Evolutionary conservation across 805 yeast species (phyloP), one percentile per base, ranked within the genome.

Genomic region (Candida saitoana): DNA sequence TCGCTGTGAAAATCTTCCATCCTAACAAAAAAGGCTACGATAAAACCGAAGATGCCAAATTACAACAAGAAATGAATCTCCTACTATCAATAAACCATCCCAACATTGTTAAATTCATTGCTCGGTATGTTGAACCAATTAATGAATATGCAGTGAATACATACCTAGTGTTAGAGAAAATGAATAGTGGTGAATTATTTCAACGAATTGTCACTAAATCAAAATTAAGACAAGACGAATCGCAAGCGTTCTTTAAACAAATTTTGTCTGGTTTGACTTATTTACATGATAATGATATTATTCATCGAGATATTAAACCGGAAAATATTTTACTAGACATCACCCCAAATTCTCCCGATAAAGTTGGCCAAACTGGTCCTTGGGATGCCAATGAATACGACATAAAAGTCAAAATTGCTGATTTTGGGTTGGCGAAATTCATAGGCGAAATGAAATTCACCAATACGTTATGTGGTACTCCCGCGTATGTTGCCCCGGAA

Each of bases 401-500:
- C 45, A 74, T 85, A 5, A 63, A 64, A 45, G 88, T 86, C 7
- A 86, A 86, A 55, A 83, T 86, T 39, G 93, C 91, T 1, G 95
- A 86, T 62, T 86, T 86, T 62, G 96, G 96, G 0, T 59, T 78
- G 33, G 83, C 83, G 3, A 78, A 78, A 56, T 76, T 77, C 49
- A 74, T 85, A 34, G 91, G 91, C 5, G 88, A 83, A 50, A 63
- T 79, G 48, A 77, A 80, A 46, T 84, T 84, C 55, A 84, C 95
- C 7, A 80, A 80, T 50, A 86, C 95, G 0, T 60, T 86, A 32
- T 86, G 95, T 63, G 95, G 95, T 2, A 86, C 95, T 0, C 95
- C 95, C 0, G 88, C 91, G 0, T 86, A 86, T 55, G 93, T 86
- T 15, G 93, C 93, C 0, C 95, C 95, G 0, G 95, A 86, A 54